These are phyloP conservation scores for Aristolochia fimbriata DNA, from an alignment of 164 flowering plant species.

Conservation along the genomic window DNA sequence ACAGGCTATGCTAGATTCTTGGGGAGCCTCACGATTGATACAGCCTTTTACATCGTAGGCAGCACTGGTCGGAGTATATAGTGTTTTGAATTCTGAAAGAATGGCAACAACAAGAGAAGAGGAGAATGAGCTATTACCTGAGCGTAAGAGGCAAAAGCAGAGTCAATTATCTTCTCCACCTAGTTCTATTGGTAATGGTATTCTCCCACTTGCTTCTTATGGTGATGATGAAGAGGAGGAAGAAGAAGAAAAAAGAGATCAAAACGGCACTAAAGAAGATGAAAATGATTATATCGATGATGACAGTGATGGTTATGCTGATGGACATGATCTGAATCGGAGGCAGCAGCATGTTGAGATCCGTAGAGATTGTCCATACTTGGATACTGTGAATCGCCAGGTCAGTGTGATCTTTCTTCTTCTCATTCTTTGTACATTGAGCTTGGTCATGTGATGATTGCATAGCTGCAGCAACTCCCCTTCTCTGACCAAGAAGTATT, in stretches of 20 bases:
- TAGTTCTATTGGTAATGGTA: slow-evolving; percentile 23
- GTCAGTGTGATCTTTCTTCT: slow-evolving; percentile 10
- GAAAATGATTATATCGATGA: slow-evolving; percentile 10
- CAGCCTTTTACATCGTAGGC: no score
- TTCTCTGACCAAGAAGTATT: no score
- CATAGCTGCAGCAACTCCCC: no score
- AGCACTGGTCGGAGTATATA: no score
- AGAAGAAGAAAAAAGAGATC: slow-evolving; percentile 19
- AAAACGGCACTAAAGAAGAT: neutral
- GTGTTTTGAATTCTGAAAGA: slow-evolving; percentile 14
- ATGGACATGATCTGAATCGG: slow-evolving; percentile 15
- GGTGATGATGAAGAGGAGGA: slow-evolving; percentile 56
- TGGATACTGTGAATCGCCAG: slow-evolving; percentile 99
- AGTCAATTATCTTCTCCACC: slow-evolving; percentile 24
- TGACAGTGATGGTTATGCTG: slow-evolving; percentile 34
- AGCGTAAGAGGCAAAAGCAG: slow-evolving; percentile 13
- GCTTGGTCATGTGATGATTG: neutral
- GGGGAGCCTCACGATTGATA: no score
- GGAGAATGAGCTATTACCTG: slow-evolving; percentile 25
- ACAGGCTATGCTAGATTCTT: no score
- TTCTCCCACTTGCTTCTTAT: slow-evolving; percentile 55
- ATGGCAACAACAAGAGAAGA: slow-evolving; percentile 20
- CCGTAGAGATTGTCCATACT: slow-evolving; percentile 90
- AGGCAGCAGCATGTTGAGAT: slow-evolving; percentile 42
- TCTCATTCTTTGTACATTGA: neutral